Evolutionary conservation across 2,329 filamentous ascomycete genomes (phyloP).

Genomic region (Fusarium sublunatum): DNA sequence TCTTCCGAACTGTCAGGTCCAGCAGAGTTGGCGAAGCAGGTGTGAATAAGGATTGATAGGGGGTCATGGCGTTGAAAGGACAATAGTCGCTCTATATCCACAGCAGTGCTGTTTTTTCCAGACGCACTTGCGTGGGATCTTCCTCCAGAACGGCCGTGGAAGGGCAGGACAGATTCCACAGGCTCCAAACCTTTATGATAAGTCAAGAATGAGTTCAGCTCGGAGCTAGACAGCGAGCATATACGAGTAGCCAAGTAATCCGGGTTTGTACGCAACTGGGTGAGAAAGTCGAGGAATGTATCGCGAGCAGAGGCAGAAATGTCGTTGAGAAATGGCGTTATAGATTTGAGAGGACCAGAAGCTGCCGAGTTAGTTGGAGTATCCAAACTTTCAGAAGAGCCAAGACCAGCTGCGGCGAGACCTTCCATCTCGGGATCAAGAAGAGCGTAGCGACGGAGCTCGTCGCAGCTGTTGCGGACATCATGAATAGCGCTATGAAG

Average conservation of each 20-base stretch:
- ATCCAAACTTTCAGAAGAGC: slow-evolving; percentile 63
- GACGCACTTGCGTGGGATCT: slow-evolving; percentile 60
- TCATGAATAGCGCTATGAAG: slow-evolving; percentile 83
- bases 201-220: slow-evolving; percentile 80
- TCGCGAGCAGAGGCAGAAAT: slow-evolving; percentile 80
- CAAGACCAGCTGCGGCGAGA: slow-evolving; percentile 55
- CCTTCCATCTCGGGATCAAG: slow-evolving; percentile 78
- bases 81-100: slow-evolving; percentile 82
- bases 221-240: slow-evolving; percentile 76
- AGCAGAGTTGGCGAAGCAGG: slow-evolving; percentile 87
- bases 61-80: slow-evolving; percentile 92
- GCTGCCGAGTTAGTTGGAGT: slow-evolving; percentile 58
- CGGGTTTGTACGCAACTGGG: slow-evolving; percentile 84
- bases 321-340: slow-evolving; percentile 73
- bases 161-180: slow-evolving; percentile 84
- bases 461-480: slow-evolving; percentile 80
- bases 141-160: slow-evolving; percentile 65
- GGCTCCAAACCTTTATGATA: slow-evolving; percentile 84
- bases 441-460: slow-evolving; percentile 75
- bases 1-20: slow-evolving; percentile 86
- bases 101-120: slow-evolving; percentile 59
- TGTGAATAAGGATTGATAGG: slow-evolving; percentile 85
- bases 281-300: slow-evolving; percentile 81
- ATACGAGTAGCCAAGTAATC: slow-evolving; percentile 89
- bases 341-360: slow-evolving; percentile 53